Base-by-base conservation (phyloP, 2,329 filamentous ascomycete genomes). In the Trichoderma gracile region DNA sequence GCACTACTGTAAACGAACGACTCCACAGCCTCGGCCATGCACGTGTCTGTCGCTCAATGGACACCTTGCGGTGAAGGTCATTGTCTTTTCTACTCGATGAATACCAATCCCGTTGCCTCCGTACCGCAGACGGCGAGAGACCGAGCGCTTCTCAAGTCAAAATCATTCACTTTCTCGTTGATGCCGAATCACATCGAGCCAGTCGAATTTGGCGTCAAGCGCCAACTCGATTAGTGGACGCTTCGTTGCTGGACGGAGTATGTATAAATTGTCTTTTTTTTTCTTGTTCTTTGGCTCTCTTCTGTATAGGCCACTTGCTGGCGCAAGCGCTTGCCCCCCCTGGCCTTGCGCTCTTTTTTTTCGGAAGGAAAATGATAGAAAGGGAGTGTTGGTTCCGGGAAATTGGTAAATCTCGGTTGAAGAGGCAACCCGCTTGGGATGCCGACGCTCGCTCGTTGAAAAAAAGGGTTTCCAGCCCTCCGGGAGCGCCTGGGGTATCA, bases 11-110 rank as follows among this genome's bases (percentile, higher is more conserved):
- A 12, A 10, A 38, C 33, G 10, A 60, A 59, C 64, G 67, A 56
- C 65, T 69, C 70, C 70, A 71, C 70, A 9, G 43, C 43, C 33
- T 62, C 67, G 66, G 65, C 65, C 68, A 70, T 56, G 74, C 74
- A 76, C 74, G 73, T 76, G 74, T 76, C 71, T 69, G 61, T 68
- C 71, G 69, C 71, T 74, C 69, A 74, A 74, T 76, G 73, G 74
- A 68, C 67, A 66, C 67, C 66, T 64, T 61, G 67, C 57, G 59
- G 58, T 68, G 67, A 59, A 54, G 52, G n/a, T n/a, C n/a, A n/a
- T 46, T 10, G 30, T 46, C 25, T 23, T n/a, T 45, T 62, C 45
- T 62, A 54, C 58, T 62, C 19, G 58, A 45, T 42, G 46, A 45
- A 45, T 17, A 45, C 53, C 46, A 25, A 25, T 30, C n/a, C 45